Conservation (phyloP, 2,329 filamentous ascomycete species). For the Penicillium sp. region DNA sequence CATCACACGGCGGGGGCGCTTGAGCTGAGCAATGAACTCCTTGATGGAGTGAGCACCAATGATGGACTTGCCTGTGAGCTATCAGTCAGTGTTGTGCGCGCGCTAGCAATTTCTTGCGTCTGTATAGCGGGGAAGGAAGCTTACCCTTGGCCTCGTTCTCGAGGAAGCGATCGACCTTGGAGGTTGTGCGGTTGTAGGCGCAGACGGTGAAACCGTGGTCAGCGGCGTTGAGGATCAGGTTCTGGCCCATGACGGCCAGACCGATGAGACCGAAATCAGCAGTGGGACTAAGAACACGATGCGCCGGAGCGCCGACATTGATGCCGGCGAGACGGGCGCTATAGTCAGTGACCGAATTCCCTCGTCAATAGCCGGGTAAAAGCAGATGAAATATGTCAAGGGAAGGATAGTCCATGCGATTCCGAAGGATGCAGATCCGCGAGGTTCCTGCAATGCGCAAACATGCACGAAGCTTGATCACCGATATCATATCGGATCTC, state of each 20-base stretch:
- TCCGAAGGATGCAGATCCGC: constrained; percentile 9
- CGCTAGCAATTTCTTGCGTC: neutral
- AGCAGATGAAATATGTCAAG: constrained; percentile 2
- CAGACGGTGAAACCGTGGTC: constrained; percentile 95
- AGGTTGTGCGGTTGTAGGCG: constrained; percentile 97
- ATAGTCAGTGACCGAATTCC: constrained; percentile 46
- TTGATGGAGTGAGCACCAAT: constrained; percentile 89
- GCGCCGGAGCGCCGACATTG: constrained; percentile 65
- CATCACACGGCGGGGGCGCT: constrained; percentile 96
- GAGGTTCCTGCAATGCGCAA: neutral
- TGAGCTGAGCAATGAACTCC: constrained; percentile 95
- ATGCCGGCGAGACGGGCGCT: constrained; percentile 75
- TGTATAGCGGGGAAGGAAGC: constrained; percentile 14
- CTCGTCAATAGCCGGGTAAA: constrained; percentile 32
- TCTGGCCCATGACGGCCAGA: constrained; percentile 88
- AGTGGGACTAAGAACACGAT: constrained; percentile 51
- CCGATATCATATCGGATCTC: neutral
- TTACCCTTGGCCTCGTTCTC: constrained; percentile 82
- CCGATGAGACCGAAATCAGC: constrained; percentile 91
- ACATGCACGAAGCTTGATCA: neutral
- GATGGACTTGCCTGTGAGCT: constrained; percentile 73
- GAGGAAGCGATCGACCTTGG: constrained; percentile 95
- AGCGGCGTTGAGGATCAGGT: constrained; percentile 86
- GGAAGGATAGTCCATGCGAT: constrained; percentile 4
- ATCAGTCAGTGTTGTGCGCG: constrained; percentile 33